These are phyloP conservation scores for Aspergillus puulaauensis DNA, from an alignment of 2,329 filamentous ascomycete species.

Conservation along the genomic window DNA sequence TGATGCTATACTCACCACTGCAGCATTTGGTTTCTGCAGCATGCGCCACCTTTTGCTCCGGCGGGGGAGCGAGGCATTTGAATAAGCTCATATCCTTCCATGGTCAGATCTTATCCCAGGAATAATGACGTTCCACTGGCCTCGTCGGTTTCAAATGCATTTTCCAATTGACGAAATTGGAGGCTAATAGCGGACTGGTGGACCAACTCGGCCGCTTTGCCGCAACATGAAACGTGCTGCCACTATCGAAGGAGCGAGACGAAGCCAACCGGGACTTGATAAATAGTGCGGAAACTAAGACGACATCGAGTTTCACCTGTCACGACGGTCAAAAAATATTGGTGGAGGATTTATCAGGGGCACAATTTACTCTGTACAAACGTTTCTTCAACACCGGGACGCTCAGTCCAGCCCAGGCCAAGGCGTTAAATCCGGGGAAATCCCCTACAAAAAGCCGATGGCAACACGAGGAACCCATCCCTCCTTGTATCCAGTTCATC, in stretches of 20 bases:
- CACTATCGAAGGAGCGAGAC: not conserved
- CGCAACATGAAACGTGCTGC: slow-evolving; percentile 7
- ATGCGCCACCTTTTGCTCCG: not conserved
- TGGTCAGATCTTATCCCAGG: not conserved
- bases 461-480: not conserved
- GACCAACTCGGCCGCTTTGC: not conserved
- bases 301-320: not conserved
- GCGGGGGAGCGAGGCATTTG: not conserved
- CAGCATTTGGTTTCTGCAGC: not conserved
- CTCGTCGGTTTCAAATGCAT: not conserved
- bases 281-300: not conserved
- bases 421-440: not conserved
- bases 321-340: not conserved
- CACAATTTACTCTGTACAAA: not conserved
- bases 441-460: not conserved
- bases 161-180: not conserved
- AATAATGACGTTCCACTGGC: not conserved
- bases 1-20: not conserved
- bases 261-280: too few relatives aligned
- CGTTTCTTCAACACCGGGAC: not conserved
- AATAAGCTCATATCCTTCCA: not conserved
- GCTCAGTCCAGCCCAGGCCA: not conserved
- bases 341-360: not conserved
- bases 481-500: not conserved
- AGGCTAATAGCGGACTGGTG: not conserved